Base-by-base conservation (phyloP, 2,329 filamentous ascomycete genomes). In the Fusarium liriodendri region DNA sequence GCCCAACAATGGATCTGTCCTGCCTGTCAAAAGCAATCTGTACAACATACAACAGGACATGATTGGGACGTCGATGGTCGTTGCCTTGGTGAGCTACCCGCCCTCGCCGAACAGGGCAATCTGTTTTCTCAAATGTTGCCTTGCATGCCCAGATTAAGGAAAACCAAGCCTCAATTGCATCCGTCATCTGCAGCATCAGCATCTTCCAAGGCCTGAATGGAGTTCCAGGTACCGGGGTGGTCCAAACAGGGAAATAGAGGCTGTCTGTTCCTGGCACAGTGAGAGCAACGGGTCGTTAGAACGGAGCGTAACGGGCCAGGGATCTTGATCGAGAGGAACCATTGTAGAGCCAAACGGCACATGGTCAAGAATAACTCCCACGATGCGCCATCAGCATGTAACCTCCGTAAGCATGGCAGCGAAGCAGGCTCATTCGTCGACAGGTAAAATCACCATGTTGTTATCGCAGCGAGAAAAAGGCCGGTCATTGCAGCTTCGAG, bases 181-280 rank as follows among this genome's bases (percentile, higher is more conserved):
- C 76, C 73, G 76, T 76, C 75, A 75, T 72, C 72, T 62, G 47
- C 62, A 62, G 66, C 71, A 74, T 76, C 71, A 75, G 62, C 69
- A 59, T 61, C 55, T 42, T 66, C 42, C 58, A 29, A 61, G 25
- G 69, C 32, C 57, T 62, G 38, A 66, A 72, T 42, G 47, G 64
- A 64, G 72, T 47, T 55, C 64, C 62, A 47, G 47, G 58, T 62
- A 58, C 50, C 54, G 58, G 67, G 70, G 72, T 70, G 47, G 47
- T 54, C 71, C 60, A 50, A 58, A 71, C 66, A 63, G 58, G 50
- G 66, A 63, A 61, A 68, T 52, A 35, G 64, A 64, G 72, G 64
- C 64, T 70, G 64, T 71, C 64, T 68, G 61, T 71, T 67, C 70
- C 73, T 72, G 66, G 25, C 47, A 72, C 60, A 71, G 70, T 67